Evolutionary conservation across 495 filamentous ascomycete genomes (phyloP).

Genomic region (Hypomontagnella monticulosa): DNA sequence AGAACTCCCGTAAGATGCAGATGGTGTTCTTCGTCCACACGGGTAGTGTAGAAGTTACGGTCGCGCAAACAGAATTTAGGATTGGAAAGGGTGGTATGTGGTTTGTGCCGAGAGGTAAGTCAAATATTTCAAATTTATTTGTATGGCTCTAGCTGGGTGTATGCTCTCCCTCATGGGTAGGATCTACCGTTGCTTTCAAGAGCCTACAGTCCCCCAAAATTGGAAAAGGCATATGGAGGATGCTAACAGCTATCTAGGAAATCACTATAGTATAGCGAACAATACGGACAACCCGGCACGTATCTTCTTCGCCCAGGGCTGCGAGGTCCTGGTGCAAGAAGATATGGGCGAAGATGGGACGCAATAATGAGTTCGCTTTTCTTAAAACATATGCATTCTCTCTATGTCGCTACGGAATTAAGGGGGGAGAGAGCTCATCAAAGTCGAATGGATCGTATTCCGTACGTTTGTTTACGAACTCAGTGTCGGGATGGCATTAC

Average conservation of each 20-base stretch:
- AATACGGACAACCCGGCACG: slow-evolving; percentile 70
- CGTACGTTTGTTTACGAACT: no score
- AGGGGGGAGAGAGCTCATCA: background rate
- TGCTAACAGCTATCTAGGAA: slow-evolving; percentile 63
- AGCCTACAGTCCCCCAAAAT: no score
- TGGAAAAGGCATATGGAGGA: no score
- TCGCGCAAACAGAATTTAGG: slow-evolving; percentile 83
- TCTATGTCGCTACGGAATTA: background rate
- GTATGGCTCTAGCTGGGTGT: background rate
- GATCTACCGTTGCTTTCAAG: no score
- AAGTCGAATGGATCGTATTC: no score
- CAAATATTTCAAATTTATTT: slow-evolving; percentile 40
- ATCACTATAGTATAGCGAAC: slow-evolving; percentile 85
- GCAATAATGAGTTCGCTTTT: slow-evolving; percentile 4
- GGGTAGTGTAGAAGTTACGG: slow-evolving; percentile 77
- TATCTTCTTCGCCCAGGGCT: slow-evolving; percentile 88
- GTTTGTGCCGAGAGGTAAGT: slow-evolving; percentile 91
- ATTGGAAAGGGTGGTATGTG: slow-evolving; percentile 88
- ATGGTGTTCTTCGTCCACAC: slow-evolving; percentile 91
- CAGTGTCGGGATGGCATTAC: slow-evolving; percentile 5
- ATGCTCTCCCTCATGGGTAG: no score
- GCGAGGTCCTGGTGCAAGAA: slow-evolving; percentile 56
- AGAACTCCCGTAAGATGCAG: slow-evolving; percentile 93
- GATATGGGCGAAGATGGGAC: slow-evolving; percentile 15
- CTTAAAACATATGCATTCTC: background rate